Conservation (phyloP, 2,329 filamentous ascomycete genomes). For the Xylaria polymorpha region DNA sequence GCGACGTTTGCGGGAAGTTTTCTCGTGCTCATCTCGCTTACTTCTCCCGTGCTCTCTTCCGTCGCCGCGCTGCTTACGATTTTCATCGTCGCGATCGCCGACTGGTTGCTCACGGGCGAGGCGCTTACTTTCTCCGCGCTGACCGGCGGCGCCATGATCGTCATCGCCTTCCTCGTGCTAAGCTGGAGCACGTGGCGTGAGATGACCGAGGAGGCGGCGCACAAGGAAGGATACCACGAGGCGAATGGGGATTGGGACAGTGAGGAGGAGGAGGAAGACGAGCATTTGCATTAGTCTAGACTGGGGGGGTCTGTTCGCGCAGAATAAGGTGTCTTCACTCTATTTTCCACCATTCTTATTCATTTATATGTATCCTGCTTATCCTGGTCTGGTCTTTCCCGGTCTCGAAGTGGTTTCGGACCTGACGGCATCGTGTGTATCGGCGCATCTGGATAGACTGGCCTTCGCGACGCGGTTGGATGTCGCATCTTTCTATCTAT, state of each 20-base stretch:
- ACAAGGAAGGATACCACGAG: slow-evolving; percentile 25
- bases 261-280: slow-evolving; percentile 12
- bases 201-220: slow-evolving; percentile 77
- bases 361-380: neutral
- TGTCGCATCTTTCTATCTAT: neutral
- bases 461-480: neutral
- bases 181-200: slow-evolving; percentile 94
- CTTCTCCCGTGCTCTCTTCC: slow-evolving; percentile 89
- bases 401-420: neutral
- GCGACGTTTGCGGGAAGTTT: slow-evolving; percentile 93
- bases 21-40: slow-evolving; percentile 90
- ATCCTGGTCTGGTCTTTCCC: neutral
- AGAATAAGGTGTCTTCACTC: slow-evolving; percentile 1
- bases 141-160: slow-evolving; percentile 85
- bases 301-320: slow-evolving; percentile 14
- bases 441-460: neutral
- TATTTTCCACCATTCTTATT: neutral
- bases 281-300: slow-evolving; percentile 13
- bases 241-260: slow-evolving; percentile 34
- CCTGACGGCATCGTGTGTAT: neutral
- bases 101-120: slow-evolving; percentile 86
- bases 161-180: slow-evolving; percentile 85
- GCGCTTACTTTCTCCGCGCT: slow-evolving; percentile 80
- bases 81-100: slow-evolving; percentile 92
- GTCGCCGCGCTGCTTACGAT: slow-evolving; percentile 96